These are phyloP conservation scores for Pogostemon cablin DNA, from an alignment of 257 asterid genomes.

Conservation along the genomic window DNA sequence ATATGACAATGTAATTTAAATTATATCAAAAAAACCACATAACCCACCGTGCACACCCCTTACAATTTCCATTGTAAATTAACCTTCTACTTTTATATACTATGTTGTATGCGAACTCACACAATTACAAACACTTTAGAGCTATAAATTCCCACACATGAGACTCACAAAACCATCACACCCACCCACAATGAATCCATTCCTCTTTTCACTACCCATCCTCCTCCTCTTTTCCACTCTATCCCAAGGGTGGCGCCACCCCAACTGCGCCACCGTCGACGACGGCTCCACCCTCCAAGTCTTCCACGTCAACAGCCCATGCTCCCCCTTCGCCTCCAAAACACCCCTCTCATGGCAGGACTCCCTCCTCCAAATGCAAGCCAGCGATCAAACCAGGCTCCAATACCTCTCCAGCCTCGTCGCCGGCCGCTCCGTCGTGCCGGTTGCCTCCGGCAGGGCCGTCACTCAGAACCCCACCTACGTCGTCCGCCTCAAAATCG, in stretches of 20 bases:
- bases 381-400: conserved; percentile 60
- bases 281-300: conserved; percentile 60
- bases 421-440: conserved; percentile 62
- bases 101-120: background rate
- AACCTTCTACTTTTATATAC: too few species aligned
- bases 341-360: conserved; percentile 62
- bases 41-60: too few species aligned
- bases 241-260: conserved; percentile 35
- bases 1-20: too few species aligned
- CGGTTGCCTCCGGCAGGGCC: conserved; percentile 71
- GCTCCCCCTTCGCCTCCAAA: conserved; percentile 60
- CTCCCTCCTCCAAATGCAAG: conserved; percentile 66
- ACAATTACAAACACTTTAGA: conserved; percentile 4
- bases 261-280: conserved; percentile 41
- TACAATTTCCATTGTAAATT: too few species aligned
- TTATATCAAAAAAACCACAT: too few species aligned
- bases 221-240: conserved; percentile 31
- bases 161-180: background rate
- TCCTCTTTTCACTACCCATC: conserved; percentile 35
- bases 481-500: conserved; percentile 61
- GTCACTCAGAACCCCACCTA: conserved; percentile 73
- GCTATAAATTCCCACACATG: conserved; percentile 37
- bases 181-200: conserved; percentile 25
- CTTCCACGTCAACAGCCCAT: conserved; percentile 64
- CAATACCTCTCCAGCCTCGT: conserved; percentile 64